Conservation (phyloP, 208 protist species). For the Naegleria lovaniensis region DNA sequence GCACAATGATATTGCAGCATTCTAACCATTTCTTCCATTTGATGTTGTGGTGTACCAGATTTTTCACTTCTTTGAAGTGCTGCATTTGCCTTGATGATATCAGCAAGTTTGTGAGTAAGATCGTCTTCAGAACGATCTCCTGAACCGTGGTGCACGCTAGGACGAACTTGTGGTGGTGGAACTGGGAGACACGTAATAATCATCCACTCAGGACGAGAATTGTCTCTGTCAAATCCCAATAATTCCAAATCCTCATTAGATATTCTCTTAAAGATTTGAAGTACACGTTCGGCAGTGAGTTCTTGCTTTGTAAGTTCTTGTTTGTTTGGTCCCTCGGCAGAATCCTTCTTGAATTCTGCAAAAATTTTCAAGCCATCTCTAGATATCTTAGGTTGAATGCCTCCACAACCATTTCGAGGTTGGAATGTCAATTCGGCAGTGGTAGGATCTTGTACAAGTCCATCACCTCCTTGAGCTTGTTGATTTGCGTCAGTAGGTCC, state of each 20-base stretch:
- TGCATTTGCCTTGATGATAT: slow-evolving; percentile 93
- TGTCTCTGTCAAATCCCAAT: slow-evolving; percentile 74
- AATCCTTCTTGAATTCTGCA: slow-evolving; percentile 53
- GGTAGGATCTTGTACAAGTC: background rate
- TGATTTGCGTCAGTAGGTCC: background rate
- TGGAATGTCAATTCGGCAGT: background rate
- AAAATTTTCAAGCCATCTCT: slow-evolving; percentile 54
- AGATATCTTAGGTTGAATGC: slow-evolving; percentile 39
- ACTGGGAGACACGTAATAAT: slow-evolving; percentile 91
- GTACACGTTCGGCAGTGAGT: slow-evolving; percentile 49
- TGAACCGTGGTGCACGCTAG: slow-evolving; percentile 79
- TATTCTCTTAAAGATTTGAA: slow-evolving; percentile 64
- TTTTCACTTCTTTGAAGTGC: slow-evolving; percentile 72
- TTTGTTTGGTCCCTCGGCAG: background rate
- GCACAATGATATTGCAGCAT: slow-evolving; percentile 93
- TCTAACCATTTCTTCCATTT: slow-evolving; percentile 67
- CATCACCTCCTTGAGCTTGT: background rate
- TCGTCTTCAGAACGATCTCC: slow-evolving; percentile 85
- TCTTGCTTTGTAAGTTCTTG: slow-evolving; percentile 11
- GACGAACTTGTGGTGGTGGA: slow-evolving; percentile 94
- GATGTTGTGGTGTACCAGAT: slow-evolving; percentile 67
- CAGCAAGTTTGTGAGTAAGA: slow-evolving; percentile 92
- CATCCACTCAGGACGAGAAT: slow-evolving; percentile 78
- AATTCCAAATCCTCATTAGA: slow-evolving; percentile 58
- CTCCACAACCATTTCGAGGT: slow-evolving; percentile 41